Evolutionary conservation across 2,329 filamentous ascomycete genomes (phyloP), one percentile per base, ranked within the genome.

Genomic region (Ceratocystis variospora): DNA sequence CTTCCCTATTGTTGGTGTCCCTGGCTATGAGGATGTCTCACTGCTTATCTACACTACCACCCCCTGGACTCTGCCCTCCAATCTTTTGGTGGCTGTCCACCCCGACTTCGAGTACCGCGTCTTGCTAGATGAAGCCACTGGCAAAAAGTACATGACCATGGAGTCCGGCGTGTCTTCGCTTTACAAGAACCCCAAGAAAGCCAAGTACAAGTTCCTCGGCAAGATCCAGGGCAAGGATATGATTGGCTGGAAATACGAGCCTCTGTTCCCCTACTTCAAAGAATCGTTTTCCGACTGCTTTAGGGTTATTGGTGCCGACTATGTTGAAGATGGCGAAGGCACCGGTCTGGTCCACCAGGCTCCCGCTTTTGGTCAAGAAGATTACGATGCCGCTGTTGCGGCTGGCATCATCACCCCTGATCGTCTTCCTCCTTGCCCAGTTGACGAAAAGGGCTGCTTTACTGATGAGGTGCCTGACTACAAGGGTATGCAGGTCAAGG

Each of bases 51-150:
- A 70, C 84, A 89, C 87, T 19, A 93, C 89, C 10, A 92, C 89
- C 0, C 88, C 89, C 1, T 79, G 88, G 89, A 92, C 89, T 1
- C 77, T 94, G 61, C 89, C 89, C 8, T 90, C 87, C n/a, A 87
- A 93, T 75, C 79, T 82, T 37, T 85, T 82, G 10, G 81, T 94
- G 61, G 87, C 86, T 57, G 86, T 83, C 19, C 83, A 92, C 72
- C 87, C 88, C 6, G 83, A 89, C 68, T 90, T 89, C 71, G 88
- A 92, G 72, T 93, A 93, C 74, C 75, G 91, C 71, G 86, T 89
- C 73, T 85, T 90, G 59, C 78, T 81, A 61, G 87, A 90, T 70
- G 82, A 87, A 71, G 77, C 78, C 25, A 83, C 84, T 0, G 83
- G 83, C 33, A 87, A 85, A 70, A 80, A 87, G 70, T 90, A 87